A percentile compares a stretch with the other conserved stretches of the same genome.
phyloP scores from a whole-genome alignment of 805 yeast genomes.

The Lachancea sp. region DNA sequence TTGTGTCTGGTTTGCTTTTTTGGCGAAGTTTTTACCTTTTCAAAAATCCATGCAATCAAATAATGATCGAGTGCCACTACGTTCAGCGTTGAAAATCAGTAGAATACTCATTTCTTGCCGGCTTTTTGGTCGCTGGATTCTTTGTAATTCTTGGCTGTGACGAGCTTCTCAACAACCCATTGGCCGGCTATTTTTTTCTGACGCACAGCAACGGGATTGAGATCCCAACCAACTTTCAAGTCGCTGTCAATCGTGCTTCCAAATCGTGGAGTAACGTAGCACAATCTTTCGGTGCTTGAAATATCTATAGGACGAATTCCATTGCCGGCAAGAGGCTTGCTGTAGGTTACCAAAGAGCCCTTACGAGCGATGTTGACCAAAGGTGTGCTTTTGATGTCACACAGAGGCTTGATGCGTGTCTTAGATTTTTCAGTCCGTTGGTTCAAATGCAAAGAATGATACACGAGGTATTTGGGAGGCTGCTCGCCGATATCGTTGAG shows the following conservation, averaged over 20 bases:
- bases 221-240: conserved; percentile 78
- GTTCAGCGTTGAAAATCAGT: too few species aligned
- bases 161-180: conserved; percentile 47
- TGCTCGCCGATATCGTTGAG: conserved; percentile 50
- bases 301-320: conserved; percentile 77
- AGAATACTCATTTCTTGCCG: too few species aligned
- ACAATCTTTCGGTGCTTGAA: conserved; percentile 63
- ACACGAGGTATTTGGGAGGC: conserved; percentile 79
- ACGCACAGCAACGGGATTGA: conserved; percentile 70
- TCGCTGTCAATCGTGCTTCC: conserved; percentile 83
- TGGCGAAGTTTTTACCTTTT: too few species aligned
- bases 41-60: neutral
- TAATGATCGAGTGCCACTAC: too few species aligned
- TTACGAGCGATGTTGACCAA: conserved; percentile 69
- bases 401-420: conserved; percentile 65
- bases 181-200: conserved; percentile 62
- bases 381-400: conserved; percentile 68
- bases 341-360: conserved; percentile 69
- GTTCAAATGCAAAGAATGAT: conserved; percentile 56
- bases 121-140: conserved; percentile 3
- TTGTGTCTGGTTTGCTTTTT: too few species aligned
- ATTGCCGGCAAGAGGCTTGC: conserved; percentile 79
- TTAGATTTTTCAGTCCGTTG: conserved; percentile 42
- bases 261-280: conserved; percentile 85
- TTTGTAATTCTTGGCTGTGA: conserved; percentile 26